Evolutionary conservation across 2,329 filamentous ascomycete genomes (phyloP), one percentile per base, ranked within the genome.

Genomic region (Botrytis galanthina): DNA sequence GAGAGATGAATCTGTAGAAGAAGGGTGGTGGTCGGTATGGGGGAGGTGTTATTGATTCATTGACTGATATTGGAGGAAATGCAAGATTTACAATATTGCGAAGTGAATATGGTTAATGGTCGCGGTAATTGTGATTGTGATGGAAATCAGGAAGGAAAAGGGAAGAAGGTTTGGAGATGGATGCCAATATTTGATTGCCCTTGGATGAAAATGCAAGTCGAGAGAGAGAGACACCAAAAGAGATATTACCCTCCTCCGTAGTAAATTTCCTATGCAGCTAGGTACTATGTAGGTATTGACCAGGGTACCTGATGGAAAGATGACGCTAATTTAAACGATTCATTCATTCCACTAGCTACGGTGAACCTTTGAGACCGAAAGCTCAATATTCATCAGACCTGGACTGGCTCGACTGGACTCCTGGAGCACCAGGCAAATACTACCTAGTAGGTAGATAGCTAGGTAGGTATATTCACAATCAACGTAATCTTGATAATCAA

Each of bases 281-380:
- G 48, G 46, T 26, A 5, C 46, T 26, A 26, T 26, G 46, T 51
- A 51, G 22, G 46, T 51, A 51, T 68, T 6, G 26, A 51, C 48
- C n/a, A n/a, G 48, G 48, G 48, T 16, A 16, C 2, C 12, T 9
- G 8, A 18, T 29, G 16, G 16, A 39, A 9, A 51, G n/a, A 51
- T 54, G 1, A 42, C 64, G 35, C 64, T 54, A 54, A 39, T 39
- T 42, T 29, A 44, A 16, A 39, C 64, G 37, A 70, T 57, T 32
- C n/a, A 57, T 57, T 57, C n/a, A 59, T 44, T 20, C 9, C 54
- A 70, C 67, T 70, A 70, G 16, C 51, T 70, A 70, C 67, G 67
- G 67, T 70, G n/a, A 44, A 5, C 37, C 9, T n/a, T 35, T 60
- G 44, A 54, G 37, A 35, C 32, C 7, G 20, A 5, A 26, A 14